Conservation (phyloP, 2,329 filamentous ascomycete genomes). For the Cladorrhinum sp. region DNA sequence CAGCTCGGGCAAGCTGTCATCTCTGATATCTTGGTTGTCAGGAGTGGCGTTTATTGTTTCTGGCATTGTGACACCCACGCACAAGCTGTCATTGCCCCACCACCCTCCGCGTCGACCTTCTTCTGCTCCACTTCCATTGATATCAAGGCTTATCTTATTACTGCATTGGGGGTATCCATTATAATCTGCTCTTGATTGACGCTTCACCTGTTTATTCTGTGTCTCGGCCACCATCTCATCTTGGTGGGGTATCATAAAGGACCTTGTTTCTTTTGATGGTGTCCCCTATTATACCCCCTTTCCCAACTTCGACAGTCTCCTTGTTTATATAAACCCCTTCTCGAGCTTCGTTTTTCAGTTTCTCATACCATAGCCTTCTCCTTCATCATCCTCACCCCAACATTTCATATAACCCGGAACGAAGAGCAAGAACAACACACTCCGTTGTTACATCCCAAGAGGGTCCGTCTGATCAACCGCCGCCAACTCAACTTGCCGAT, state of each 20-base stretch:
- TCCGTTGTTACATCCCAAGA: conserved; percentile 21
- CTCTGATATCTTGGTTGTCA: conserved; percentile 15
- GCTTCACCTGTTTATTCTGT: conserved; percentile 17
- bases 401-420: background rate
- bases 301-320: conserved; percentile 2
- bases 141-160: conserved; percentile 10
- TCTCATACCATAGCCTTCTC: conserved; percentile 16
- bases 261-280: background rate
- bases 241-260: background rate
- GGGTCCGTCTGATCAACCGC: conserved; percentile 12
- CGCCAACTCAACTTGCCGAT: background rate
- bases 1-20: conserved; percentile 18
- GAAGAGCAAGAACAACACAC: conserved; percentile 1
- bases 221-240: background rate
- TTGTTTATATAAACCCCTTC: conserved; percentile 22
- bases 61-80: background rate
- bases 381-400: conserved; percentile 1
- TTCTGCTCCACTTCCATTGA: background rate
- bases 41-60: conserved; percentile 17
- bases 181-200: conserved; percentile 16
- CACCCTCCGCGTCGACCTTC: conserved; percentile 11
- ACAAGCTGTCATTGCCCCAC: background rate
- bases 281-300: background rate
- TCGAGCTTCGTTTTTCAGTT: conserved; percentile 13
- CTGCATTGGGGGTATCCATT: conserved; percentile 11